Percentiles rank a stretch among this genome's conserved stretches.
These are phyloP conservation scores for Luzula sylvatica DNA, from an alignment of 176 grass and related monocot species.

Conservation along the genomic window DNA sequence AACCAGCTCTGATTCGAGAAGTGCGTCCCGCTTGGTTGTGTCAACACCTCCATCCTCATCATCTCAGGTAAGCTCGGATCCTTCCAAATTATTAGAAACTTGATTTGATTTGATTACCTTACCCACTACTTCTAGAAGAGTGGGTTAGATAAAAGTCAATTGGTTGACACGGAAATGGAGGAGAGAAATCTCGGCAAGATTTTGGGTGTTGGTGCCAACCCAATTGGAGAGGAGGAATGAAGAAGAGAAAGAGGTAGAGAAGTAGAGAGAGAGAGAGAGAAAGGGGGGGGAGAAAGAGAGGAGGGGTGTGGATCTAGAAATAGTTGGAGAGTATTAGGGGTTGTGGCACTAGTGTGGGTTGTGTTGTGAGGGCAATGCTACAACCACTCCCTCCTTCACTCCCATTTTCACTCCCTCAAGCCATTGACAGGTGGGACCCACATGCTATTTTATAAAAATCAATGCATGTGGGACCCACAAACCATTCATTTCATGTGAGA, in stretches of 20 bases:
- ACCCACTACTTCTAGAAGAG: too few species aligned
- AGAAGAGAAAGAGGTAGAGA: slow-evolving; percentile 14
- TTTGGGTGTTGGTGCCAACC: neutral
- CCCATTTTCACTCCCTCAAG: too few species aligned
- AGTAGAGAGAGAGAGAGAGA: slow-evolving; percentile 26
- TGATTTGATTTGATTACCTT: neutral
- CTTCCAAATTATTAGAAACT: neutral
- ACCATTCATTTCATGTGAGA: slow-evolving; percentile 17
- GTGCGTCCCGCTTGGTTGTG: slow-evolving; percentile 29
- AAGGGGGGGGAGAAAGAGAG: slow-evolving; percentile 10
- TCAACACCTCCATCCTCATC: slow-evolving; percentile 73
- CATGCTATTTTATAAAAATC: too few species aligned
- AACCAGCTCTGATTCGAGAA: slow-evolving; percentile 36
- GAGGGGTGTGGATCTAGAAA: slow-evolving; percentile 45
- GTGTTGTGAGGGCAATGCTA: too few species aligned
- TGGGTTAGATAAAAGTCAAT: neutral
- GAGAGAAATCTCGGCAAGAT: slow-evolving; percentile 15
- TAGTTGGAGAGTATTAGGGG: too few species aligned
- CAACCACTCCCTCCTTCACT: too few species aligned
- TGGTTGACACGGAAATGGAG: slow-evolving; percentile 14
- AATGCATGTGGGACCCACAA: too few species aligned
- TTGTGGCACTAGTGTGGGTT: too few species aligned
- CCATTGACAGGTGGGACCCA: too few species aligned
- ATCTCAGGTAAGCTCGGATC: slow-evolving; percentile 21
- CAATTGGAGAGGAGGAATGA: neutral